phyloP scores from a whole-genome alignment of 352 stramenopile species.

The Detonula confervacea region DNA sequence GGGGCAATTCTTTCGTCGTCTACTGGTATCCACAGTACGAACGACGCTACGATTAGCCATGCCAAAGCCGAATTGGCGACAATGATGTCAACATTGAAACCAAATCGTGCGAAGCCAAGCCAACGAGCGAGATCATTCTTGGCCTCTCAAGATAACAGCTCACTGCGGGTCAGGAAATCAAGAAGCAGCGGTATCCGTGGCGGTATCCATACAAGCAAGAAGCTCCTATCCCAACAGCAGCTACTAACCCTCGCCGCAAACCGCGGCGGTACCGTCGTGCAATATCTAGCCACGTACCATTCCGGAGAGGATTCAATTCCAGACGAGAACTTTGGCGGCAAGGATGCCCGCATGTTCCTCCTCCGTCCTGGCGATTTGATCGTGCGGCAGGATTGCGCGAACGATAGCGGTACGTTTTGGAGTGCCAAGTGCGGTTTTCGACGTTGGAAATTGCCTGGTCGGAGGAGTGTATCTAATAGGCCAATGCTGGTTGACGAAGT shows the following conservation, averaged over 20 bases:
- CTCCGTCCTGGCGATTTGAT: slow-evolving; percentile 10
- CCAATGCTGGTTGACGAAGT: not conserved
- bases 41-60: no score
- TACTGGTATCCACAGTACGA: no score
- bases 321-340: slow-evolving; percentile 19
- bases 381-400: slow-evolving; percentile 5
- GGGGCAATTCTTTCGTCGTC: no score
- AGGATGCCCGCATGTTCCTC: not conserved
- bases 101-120: no score
- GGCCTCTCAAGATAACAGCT: no score
- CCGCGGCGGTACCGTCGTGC: not conserved
- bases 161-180: not conserved
- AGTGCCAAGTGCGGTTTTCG: slow-evolving; percentile 11
- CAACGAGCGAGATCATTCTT: no score
- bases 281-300: slow-evolving; percentile 17
- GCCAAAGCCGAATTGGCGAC: no score
- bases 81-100: no score
- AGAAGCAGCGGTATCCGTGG: not conserved
- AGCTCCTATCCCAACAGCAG: slow-evolving; percentile 1
- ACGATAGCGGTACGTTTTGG: not conserved
- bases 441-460: slow-evolving; percentile 21
- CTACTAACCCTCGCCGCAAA: slow-evolving; percentile 3
- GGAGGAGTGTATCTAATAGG: not conserved
- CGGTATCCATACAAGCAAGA: not conserved
- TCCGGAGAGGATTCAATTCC: slow-evolving; percentile 4